These are phyloP conservation scores for Marchantia paleacea DNA, from an alignment of 225 moss, liverwort and hornwort species.

Conservation along the genomic window DNA sequence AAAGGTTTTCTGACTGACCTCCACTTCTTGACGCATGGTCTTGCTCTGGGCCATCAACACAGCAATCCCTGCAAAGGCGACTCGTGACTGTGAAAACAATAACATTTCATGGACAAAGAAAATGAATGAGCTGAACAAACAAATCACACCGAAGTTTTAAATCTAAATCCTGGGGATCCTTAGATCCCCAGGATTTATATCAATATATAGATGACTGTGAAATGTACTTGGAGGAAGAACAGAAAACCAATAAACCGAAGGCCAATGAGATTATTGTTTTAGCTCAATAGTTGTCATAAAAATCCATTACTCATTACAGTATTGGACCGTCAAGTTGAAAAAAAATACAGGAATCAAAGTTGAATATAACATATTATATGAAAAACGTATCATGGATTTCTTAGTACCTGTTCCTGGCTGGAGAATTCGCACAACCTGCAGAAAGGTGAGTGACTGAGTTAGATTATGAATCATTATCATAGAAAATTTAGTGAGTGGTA, in stretches of 20 bases:
- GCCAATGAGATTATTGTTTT: too few species aligned
- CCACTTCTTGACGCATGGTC: conserved; percentile 74
- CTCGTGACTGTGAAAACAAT: neutral
- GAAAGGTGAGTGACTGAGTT: neutral
- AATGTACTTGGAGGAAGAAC: neutral
- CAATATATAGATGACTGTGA: too few species aligned
- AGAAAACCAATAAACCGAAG: neutral
- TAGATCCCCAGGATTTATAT: too few species aligned
- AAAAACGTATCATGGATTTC: neutral
- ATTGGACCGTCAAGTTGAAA: too few species aligned
- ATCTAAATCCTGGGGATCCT: neutral
- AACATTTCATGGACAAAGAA: neutral
- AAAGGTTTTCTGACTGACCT: conserved; percentile 55
- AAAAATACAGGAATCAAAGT: too few species aligned
- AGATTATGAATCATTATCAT: neutral
- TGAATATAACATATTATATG: neutral
- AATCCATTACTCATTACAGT: too few species aligned
- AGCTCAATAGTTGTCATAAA: too few species aligned
- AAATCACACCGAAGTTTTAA: neutral
- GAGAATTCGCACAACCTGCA: conserved; percentile 75
- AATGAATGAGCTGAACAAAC: neutral
- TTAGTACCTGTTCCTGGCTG: conserved; percentile 59
- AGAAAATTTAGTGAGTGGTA: neutral
- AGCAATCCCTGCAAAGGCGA: conserved; percentile 54
- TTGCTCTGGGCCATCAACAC: conserved; percentile 89